phyloP scores from a whole-genome alignment of 129 eudicot genomes.

The Escallonia rubra region DNA sequence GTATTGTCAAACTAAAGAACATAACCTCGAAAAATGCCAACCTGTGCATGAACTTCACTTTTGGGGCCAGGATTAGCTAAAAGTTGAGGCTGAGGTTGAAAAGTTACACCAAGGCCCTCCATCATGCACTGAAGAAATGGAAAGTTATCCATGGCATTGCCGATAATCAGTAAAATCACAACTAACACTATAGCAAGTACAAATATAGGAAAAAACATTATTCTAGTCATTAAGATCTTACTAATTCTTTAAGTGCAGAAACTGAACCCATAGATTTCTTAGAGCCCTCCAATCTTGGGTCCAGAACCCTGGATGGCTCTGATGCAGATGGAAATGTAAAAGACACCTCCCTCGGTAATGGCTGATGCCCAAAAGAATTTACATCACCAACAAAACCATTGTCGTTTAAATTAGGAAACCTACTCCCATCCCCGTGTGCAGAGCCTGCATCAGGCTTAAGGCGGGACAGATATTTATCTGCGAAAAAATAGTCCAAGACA shows the following conservation, averaged over 20 bases:
- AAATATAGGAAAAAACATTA: not conserved
- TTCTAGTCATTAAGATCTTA: constrained; percentile 24
- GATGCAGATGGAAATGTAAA: constrained; percentile 36
- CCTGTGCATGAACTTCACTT: constrained; percentile 72
- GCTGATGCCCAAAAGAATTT: constrained; percentile 49
- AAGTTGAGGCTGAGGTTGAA: constrained; percentile 60
- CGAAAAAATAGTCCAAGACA: constrained; percentile 13
- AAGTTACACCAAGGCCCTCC: constrained; percentile 64
- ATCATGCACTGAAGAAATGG: constrained; percentile 49
- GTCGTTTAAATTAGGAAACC: constrained; percentile 36
- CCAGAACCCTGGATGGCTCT: constrained; percentile 43
- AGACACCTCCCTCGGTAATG: constrained; percentile 43
- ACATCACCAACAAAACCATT: constrained; percentile 43
- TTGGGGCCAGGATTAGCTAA: constrained; percentile 40
- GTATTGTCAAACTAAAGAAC: not conserved
- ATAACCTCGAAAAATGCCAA: constrained; percentile 6
- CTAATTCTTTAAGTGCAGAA: constrained; percentile 71
- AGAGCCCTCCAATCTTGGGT: constrained; percentile 56
- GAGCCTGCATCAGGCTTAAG: constrained; percentile 40
- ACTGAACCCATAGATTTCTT: constrained; percentile 56
- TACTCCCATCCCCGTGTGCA: constrained; percentile 49
- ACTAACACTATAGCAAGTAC: not conserved
- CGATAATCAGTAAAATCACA: constrained; percentile 1
- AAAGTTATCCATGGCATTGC: not conserved
- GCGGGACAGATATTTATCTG: constrained; percentile 67